Conservation (phyloP, 1,284 basidiomycete species). For the Bondarzewia mesenterica region DNA sequence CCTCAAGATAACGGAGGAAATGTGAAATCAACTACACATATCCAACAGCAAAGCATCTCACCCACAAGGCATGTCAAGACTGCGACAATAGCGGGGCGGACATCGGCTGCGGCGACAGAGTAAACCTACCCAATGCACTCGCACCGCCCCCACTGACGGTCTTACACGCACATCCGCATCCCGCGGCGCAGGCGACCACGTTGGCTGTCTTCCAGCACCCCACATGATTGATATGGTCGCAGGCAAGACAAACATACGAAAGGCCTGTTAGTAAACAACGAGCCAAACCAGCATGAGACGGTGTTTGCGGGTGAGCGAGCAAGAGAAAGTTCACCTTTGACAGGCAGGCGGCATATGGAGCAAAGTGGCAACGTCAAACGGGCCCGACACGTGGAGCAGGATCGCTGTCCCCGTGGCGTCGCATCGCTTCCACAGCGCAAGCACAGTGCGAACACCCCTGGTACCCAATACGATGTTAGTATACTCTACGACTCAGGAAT, state of each 20-base stretch:
- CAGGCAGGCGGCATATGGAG: slow-evolving; percentile 69
- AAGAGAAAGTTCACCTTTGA: slow-evolving; percentile 49
- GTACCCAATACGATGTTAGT: background rate
- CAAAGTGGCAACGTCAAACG: slow-evolving; percentile 44
- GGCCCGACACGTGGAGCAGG: slow-evolving; percentile 43
- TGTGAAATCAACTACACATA: too few relatives aligned
- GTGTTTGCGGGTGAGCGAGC: background rate
- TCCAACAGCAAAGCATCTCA: too few relatives aligned
- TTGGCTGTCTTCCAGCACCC: slow-evolving; percentile 49
- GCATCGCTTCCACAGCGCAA: slow-evolving; percentile 21
- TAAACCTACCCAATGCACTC: background rate
- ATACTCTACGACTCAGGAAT: slow-evolving; percentile 19
- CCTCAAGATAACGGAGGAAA: too few relatives aligned
- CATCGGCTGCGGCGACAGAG: background rate
- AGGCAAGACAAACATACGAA: slow-evolving; percentile 58
- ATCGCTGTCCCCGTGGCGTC: slow-evolving; percentile 23
- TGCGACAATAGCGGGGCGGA: background rate
- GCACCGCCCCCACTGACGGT: background rate
- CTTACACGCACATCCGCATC: slow-evolving; percentile 55
- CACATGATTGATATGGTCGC: slow-evolving; percentile 61
- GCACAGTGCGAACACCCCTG: slow-evolving; percentile 12
- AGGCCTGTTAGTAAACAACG: too few relatives aligned
- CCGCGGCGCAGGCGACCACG: slow-evolving; percentile 47
- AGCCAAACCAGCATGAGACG: background rate
- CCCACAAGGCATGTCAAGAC: background rate